These are phyloP conservation scores for Hypoxylon intermedium DNA, from an alignment of 495 filamentous ascomycete genomes.

Conservation along the genomic window DNA sequence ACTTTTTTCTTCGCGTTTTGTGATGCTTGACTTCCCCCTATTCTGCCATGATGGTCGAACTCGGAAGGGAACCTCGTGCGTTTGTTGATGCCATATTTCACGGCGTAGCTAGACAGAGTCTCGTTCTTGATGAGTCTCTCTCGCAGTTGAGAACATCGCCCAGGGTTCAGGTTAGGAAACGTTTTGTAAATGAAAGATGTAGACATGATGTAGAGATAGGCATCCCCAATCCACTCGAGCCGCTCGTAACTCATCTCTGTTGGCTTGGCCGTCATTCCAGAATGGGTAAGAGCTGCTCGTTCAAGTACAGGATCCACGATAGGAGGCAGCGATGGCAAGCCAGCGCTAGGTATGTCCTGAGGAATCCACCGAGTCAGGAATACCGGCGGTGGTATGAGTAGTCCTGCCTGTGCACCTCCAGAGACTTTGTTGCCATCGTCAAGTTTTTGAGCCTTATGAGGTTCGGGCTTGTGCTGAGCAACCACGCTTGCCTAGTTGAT, in stretches of 20 bases:
- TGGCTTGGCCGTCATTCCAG: conserved; percentile 47
- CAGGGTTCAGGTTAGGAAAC: conserved; percentile 65
- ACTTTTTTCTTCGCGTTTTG: conserved; percentile 69
- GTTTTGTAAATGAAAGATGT: conserved; percentile 68
- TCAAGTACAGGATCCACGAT: conserved; percentile 64
- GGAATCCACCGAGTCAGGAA: conserved; percentile 53
- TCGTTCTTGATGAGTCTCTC: conserved; percentile 79
- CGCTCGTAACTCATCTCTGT: conserved; percentile 66
- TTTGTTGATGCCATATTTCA: conserved; percentile 71
- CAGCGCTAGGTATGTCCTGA: conserved; percentile 43
- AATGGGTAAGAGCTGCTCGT: conserved; percentile 72
- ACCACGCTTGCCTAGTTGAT: conserved; percentile 2
- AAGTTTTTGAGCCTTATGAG: conserved; percentile 33
- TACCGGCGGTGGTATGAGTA: conserved; percentile 31
- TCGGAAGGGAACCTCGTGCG: conserved; percentile 61
- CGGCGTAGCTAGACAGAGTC: conserved; percentile 70
- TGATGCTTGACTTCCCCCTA: conserved; percentile 43
- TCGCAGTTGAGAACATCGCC: conserved; percentile 68
- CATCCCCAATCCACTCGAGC: conserved; percentile 78
- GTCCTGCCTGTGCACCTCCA: neutral
- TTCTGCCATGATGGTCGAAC: conserved; percentile 45
- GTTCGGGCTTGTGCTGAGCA: neutral
- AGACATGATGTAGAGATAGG: conserved; percentile 73
- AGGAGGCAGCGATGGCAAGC: conserved; percentile 63
- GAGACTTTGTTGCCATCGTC: conserved; percentile 5